A percentile compares a stretch with the other conserved stretches of the same genome.
phyloP scores from a whole-genome alignment of 1,139 yeast genomes.

The Blastobotrys aristatus region DNA sequence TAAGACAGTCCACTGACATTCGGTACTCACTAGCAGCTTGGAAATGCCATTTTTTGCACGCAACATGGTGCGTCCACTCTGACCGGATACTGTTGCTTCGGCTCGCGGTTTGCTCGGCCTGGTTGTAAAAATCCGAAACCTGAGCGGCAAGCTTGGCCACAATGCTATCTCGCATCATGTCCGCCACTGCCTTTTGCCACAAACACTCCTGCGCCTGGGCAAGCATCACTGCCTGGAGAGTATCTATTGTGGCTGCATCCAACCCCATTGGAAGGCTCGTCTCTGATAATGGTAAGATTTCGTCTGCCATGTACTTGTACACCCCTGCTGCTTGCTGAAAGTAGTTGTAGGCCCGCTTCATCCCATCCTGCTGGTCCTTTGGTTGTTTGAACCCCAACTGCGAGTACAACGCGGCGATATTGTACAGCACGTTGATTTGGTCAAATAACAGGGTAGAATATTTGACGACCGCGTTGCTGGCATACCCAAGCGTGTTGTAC shows the following conservation, averaged over 20 bases:
- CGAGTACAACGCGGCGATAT: conserved; percentile 62
- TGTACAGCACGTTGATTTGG: conserved; percentile 56
- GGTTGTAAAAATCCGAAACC: conserved; percentile 52
- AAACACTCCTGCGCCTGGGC: conserved; percentile 88
- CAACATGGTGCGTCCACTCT: conserved; percentile 61
- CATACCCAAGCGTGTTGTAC: conserved; percentile 62
- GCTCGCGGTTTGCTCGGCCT: conserved; percentile 44
- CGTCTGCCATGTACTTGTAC: conserved; percentile 42
- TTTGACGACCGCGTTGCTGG: conserved; percentile 39
- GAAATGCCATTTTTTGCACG: conserved; percentile 59
- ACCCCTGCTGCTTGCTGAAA: conserved; percentile 69
- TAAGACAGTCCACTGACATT: conserved; percentile 47
- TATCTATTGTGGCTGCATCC: conserved; percentile 40
- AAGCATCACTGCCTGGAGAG: conserved; percentile 48
- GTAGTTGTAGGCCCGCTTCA: conserved; percentile 57
- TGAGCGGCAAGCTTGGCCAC: conserved; percentile 62
- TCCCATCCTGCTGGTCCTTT: conserved; percentile 47
- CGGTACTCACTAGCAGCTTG: conserved; percentile 66
- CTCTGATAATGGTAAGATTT: conserved; percentile 26
- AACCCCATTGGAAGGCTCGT: conserved; percentile 41
- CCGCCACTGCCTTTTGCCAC: conserved; percentile 67
- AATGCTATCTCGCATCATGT: conserved; percentile 54
- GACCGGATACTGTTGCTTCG: conserved; percentile 49
- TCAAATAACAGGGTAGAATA: conserved; percentile 47
- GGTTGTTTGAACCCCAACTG: conserved; percentile 42